Conservation (phyloP, 106 monocot species). For the Dioscorea zingiberensis region DNA sequence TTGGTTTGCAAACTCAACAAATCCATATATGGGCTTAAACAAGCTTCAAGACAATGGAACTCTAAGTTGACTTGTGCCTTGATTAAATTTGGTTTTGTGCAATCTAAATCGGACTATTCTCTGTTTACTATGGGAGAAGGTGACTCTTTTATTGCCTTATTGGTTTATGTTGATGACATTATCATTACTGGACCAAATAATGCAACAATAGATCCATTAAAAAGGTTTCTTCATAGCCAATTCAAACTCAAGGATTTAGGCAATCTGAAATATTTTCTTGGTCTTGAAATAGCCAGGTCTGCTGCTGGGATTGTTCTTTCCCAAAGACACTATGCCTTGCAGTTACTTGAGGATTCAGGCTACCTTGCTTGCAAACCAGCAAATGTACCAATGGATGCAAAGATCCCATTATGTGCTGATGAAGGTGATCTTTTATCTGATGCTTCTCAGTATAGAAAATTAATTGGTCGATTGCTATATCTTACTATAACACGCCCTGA, state of each 20-base stretch:
- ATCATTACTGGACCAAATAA: neutral
- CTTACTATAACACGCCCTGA: too few relatives aligned
- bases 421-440: too few relatives aligned
- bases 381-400: too few relatives aligned
- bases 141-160: too few relatives aligned
- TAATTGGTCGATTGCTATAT: too few relatives aligned
- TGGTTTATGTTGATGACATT: slow-evolving; percentile 1
- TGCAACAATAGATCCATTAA: neutral
- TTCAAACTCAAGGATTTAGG: slow-evolving; percentile 10
- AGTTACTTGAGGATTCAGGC: neutral
- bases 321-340: too few relatives aligned
- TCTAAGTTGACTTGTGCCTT: neutral
- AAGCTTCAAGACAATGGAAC: too few relatives aligned
- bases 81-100: neutral
- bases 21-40: too few relatives aligned
- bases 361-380: too few relatives aligned
- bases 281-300: neutral
- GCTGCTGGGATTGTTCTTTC: neutral
- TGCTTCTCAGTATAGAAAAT: too few relatives aligned
- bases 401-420: too few relatives aligned
- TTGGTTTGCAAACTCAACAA: too few relatives aligned
- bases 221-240: neutral
- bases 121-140: neutral
- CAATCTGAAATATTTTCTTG: neutral
- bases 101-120: neutral